Evolutionary conservation across 768 basidiomycete genomes (phyloP).

Genomic region (Fomitopsis pulvina): DNA sequence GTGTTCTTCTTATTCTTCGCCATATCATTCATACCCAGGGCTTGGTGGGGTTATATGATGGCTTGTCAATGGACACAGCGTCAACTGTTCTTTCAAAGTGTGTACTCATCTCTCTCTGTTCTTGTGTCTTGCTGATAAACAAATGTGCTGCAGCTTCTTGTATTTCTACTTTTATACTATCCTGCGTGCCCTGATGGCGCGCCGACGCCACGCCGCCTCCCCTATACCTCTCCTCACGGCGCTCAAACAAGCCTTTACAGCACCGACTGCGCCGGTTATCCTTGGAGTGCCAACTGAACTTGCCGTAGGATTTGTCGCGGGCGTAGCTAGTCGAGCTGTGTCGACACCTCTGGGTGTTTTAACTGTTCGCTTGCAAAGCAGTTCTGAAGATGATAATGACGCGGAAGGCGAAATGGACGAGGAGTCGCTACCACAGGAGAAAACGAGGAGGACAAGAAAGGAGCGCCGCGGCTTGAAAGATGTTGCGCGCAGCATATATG

Average conservation of each 20-base stretch:
- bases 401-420: neutral
- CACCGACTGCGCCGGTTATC: constrained; percentile 14
- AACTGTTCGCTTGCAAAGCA: constrained; percentile 47
- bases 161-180: constrained; percentile 56
- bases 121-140: neutral
- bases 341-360: constrained; percentile 52
- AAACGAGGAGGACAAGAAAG: constrained; percentile 12
- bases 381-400: constrained; percentile 26
- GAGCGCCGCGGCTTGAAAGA: constrained; percentile 4
- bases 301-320: constrained; percentile 48
- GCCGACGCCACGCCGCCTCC: constrained; percentile 17
- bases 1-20: constrained; percentile 26
- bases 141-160: constrained; percentile 37
- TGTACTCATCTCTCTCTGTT: neutral
- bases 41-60: constrained; percentile 41
- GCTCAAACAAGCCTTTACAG: constrained; percentile 4
- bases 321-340: constrained; percentile 47
- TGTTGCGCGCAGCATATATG: constrained; percentile 38
- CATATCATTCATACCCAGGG: constrained; percentile 36
- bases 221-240: neutral
- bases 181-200: constrained; percentile 35
- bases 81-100: constrained; percentile 32
- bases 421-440: constrained; percentile 9
- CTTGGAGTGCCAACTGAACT: constrained; percentile 41
- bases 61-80: constrained; percentile 43